Base-by-base conservation (phyloP, 805 yeast genomes). In the Kregervanrija delftensis region DNA sequence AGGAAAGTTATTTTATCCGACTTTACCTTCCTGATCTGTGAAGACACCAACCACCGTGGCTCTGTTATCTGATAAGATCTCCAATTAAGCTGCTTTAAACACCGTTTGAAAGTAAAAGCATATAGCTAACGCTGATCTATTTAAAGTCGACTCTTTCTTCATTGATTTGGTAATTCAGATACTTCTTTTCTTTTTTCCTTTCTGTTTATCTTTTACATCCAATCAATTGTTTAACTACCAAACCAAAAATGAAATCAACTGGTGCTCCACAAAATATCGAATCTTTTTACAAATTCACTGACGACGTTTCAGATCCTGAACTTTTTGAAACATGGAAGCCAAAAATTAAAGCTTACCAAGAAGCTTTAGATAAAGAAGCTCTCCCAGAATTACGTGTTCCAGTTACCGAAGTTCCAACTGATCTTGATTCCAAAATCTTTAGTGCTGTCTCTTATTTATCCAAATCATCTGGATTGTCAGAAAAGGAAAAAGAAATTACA, bases 241-340 rank as follows among this genome's bases (percentile, higher is more conserved):
- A 22, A 6, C 17, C 34, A 49, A 42, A n/a, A 12, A 40, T 43
- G 43, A 13, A 48, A 30, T 35, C 31, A 13, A 51, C 49, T 8
- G 60, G 61, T 33, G 63, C 64, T 12, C 64, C 64, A 37, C 33
- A 46, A 15, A 49, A 57, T 30, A 46, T 61, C 9, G 61, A 59
- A 48, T 49, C 58, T 8, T 44, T 53, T 8, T 60, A 58, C 49
- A 60, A 60, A 43, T 58, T 62, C 53, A 54, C 55, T 1, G 61
- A 64, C 48, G 67, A 63, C 41, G 58, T 51, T 22, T 54, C 60
- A 12, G 50, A 76, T 52, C 57, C 68, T 1, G 72, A 63, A 48
- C 66, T 68, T 40, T 77, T 61, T 54, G 65, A 61, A 39, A 52
- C 64, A 30, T 77, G 70, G 70, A 50, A 65, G 39, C 81, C 81